Base-by-base conservation (phyloP, 352 stramenopile species). In the Globisporangium mamillatum region DNA sequence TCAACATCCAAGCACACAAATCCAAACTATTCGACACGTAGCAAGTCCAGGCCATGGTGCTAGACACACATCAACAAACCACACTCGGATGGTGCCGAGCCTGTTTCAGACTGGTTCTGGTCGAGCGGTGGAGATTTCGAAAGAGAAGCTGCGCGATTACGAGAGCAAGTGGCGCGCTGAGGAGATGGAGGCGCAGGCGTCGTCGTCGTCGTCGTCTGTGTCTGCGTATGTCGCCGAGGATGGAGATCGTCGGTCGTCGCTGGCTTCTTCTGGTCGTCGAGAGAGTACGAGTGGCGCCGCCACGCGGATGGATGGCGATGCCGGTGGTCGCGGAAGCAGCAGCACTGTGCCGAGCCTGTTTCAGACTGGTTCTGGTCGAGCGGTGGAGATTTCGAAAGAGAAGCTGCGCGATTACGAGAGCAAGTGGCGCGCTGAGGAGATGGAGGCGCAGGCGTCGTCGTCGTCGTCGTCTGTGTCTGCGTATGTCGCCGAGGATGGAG, bases 21-120 rank as follows among this genome's bases (percentile, higher is more conserved):
- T 67, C 29, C 22, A 20, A 34, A 8, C 34, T 18, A 63, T 5
- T 8, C 27, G 3, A 14, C 10, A 44, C 4, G 10, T 4, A 14
- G 12, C 36, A 14, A 44, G 36, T 44, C 12, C 36, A 5, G 12
- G 9, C 10, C 10, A 4, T 44, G 36, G 36, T 44, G 3, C 4
- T 8, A 44, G 36, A 44, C 9, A 44, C 9, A 14, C 36, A 10
- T 44, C 41, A 32, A 5, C 29, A 8, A 29, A 48, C 16, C n/a
- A 53, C 7, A 7, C 7, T 7, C 5, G 24, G 32, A n/a, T 38
- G 29, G 4, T 32, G 29, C 5, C 22, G 38, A 57, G 50, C n/a
- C 59, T 76, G 6, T 83, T 80, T 62, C 70, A 74, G 63, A 80
- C 78, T 5, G 70, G 69, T 14, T 79, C 65, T 14, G 78, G 75